Conservation (phyloP, 345 rosid species). For the Melaleuca quinquenervia region DNA sequence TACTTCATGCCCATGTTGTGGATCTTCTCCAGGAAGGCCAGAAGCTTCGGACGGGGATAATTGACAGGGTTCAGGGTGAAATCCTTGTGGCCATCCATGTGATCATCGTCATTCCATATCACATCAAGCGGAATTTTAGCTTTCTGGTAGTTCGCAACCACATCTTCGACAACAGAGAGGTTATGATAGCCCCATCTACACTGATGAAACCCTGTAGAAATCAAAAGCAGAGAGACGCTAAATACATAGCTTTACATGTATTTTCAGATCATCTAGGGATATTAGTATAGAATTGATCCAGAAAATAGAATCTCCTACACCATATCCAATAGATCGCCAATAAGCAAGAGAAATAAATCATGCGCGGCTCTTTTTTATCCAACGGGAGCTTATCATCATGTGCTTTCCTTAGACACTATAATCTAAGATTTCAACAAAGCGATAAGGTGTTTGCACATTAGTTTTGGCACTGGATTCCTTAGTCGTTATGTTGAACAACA, state of each 20-base stretch:
- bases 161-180: slow-evolving; percentile 89
- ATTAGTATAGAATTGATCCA: not conserved
- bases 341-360: not conserved
- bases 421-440: not conserved
- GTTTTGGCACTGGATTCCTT: not conserved
- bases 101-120: slow-evolving; percentile 96
- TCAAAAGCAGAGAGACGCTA: not conserved
- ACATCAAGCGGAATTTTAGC: slow-evolving; percentile 90
- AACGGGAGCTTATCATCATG: not conserved
- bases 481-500: not conserved
- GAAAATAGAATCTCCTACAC: not conserved
- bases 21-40: slow-evolving; percentile 74
- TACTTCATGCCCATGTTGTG: slow-evolving; percentile 90
- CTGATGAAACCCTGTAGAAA: slow-evolving; percentile 75
- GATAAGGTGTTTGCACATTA: not conserved
- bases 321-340: not conserved
- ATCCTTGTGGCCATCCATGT: slow-evolving; percentile 94
- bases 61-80: slow-evolving; percentile 61
- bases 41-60: slow-evolving; percentile 71
- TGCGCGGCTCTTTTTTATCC: not conserved
- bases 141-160: slow-evolving; percentile 72
- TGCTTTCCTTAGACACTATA: not conserved
- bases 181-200: slow-evolving; percentile 99
- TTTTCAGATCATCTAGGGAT: not conserved
- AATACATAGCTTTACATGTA: not conserved